phyloP scores from a whole-genome alignment of 164 flowering plant genomes.

The Annona squamosa region DNA sequence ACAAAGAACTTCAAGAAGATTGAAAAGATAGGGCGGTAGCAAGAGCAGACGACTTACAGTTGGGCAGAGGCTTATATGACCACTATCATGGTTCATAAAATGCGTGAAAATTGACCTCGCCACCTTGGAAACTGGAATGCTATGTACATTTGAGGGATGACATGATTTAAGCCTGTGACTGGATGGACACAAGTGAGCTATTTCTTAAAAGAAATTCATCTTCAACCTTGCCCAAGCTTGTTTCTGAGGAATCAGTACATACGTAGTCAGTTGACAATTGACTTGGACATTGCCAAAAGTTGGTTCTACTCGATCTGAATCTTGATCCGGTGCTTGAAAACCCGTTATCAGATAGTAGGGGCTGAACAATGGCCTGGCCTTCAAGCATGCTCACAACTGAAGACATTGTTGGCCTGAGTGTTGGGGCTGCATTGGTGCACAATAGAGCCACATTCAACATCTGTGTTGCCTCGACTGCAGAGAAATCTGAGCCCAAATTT shows the following conservation, averaged over 20 bases:
- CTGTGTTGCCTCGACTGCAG: constrained; percentile 38
- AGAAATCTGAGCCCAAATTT: constrained; percentile 37
- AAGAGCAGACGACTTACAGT: too few relatives aligned
- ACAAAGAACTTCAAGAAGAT: too few relatives aligned
- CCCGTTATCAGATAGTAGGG: constrained; percentile 29
- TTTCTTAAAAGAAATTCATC: constrained; percentile 11
- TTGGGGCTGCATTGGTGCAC: constrained; percentile 55
- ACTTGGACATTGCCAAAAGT: constrained; percentile 10
- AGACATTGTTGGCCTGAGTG: constrained; percentile 54
- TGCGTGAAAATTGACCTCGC: too few relatives aligned
- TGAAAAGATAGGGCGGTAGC: too few relatives aligned
- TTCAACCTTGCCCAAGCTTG: constrained; percentile 17
- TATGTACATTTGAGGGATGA: too few relatives aligned
- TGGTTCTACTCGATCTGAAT: constrained; percentile 9
- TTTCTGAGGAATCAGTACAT: constrained; percentile 18
- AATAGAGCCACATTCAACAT: constrained; percentile 53
- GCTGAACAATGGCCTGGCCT: constrained; percentile 36
- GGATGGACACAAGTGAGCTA: constrained; percentile 11
- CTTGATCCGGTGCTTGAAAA: constrained; percentile 6
- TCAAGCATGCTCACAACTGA: constrained; percentile 55
- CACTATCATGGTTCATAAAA: too few relatives aligned
- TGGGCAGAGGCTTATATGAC: too few relatives aligned
- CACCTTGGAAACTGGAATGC: too few relatives aligned
- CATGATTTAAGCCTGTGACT: not conserved
- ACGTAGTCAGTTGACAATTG: constrained; percentile 7